Conservation (phyloP, 2,329 filamentous ascomycete species). For the Ambrosiella beaveri region DNA sequence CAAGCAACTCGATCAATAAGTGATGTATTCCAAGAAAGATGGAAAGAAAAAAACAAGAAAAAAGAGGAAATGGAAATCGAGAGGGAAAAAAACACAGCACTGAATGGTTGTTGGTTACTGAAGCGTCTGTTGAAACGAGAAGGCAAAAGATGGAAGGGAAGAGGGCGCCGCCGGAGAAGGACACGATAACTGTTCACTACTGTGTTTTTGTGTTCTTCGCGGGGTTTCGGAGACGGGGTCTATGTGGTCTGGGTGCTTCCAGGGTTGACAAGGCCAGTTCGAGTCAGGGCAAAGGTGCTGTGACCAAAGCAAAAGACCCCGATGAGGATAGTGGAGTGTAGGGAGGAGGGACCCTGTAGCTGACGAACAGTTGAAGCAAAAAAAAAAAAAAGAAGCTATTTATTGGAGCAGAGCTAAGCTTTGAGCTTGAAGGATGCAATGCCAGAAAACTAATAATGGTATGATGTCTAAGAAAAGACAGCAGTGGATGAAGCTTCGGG, state of each 20-base stretch:
- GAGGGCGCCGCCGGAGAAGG: constrained; percentile 6
- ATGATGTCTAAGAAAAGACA: too few species aligned
- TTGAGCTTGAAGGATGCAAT: too few species aligned
- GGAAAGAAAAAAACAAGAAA: constrained; percentile 4
- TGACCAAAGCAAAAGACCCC: background rate
- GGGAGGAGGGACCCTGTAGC: too few species aligned
- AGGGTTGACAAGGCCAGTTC: background rate
- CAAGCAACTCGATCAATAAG: background rate
- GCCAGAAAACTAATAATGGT: too few species aligned
- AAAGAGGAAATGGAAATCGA: constrained; percentile 1
- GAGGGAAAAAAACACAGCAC: background rate
- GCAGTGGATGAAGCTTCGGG: too few species aligned
- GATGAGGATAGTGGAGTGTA: too few species aligned
- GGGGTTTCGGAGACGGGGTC: constrained; percentile 7
- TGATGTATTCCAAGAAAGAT: background rate
- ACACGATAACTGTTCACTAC: constrained; percentile 11
- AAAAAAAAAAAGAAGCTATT: too few species aligned
- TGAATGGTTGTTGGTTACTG: background rate
- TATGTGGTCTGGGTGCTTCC: background rate
- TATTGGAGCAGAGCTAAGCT: too few species aligned
- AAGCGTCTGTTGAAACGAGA: background rate
- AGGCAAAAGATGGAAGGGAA: background rate
- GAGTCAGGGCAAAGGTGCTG: background rate
- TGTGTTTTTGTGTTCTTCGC: constrained; percentile 2
- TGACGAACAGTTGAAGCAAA: too few species aligned